These are phyloP conservation scores for Lichtheimia corymbifera DNA, from an alignment of 371 early-diverging fungal species.

Conservation along the genomic window DNA sequence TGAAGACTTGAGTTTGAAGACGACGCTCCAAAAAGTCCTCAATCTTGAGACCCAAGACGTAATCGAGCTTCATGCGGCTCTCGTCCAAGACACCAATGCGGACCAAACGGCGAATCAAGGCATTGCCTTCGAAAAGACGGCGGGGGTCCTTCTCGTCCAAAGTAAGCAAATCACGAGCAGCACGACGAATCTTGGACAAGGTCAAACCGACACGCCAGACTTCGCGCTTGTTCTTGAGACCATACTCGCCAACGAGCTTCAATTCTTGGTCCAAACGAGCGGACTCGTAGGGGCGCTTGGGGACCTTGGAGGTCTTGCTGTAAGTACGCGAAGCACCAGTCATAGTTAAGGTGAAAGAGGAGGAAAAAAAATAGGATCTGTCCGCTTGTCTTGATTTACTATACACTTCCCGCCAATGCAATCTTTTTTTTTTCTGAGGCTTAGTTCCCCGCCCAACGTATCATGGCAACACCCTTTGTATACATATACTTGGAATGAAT, in stretches of 20 bases:
- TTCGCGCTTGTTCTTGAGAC: slow-evolving; percentile 99
- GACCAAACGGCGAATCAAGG: slow-evolving; percentile 97
- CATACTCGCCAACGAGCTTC: slow-evolving; percentile 98
- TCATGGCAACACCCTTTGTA: too few species aligned
- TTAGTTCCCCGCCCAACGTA: too few species aligned
- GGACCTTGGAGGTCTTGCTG: slow-evolving; percentile 98
- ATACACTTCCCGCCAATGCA: too few species aligned
- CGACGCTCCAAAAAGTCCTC: slow-evolving; percentile 99
- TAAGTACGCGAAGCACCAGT: slow-evolving; percentile 25
- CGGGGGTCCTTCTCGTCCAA: slow-evolving; percentile 96
- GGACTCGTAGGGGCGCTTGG: slow-evolving; percentile 98
- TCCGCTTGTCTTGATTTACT: slow-evolving; percentile 6
- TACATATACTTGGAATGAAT: too few species aligned
- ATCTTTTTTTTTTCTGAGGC: too few species aligned
- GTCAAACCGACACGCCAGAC: slow-evolving; percentile 98
- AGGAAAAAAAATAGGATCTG: background rate
- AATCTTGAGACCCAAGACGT: slow-evolving; percentile 97
- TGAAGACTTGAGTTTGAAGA: slow-evolving; percentile 99
- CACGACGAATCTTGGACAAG: slow-evolving; percentile 99
- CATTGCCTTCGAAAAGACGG: slow-evolving; percentile 99
- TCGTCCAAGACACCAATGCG: slow-evolving; percentile 98
- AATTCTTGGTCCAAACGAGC: slow-evolving; percentile 99
- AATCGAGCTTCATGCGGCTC: slow-evolving; percentile 97
- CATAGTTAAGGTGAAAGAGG: slow-evolving; percentile 17
- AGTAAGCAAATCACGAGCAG: slow-evolving; percentile 99